Evolutionary conservation across 305 asterid genomes (phyloP), one percentile per base, ranked within the genome.

Genomic region (Fraxinus nigra): DNA sequence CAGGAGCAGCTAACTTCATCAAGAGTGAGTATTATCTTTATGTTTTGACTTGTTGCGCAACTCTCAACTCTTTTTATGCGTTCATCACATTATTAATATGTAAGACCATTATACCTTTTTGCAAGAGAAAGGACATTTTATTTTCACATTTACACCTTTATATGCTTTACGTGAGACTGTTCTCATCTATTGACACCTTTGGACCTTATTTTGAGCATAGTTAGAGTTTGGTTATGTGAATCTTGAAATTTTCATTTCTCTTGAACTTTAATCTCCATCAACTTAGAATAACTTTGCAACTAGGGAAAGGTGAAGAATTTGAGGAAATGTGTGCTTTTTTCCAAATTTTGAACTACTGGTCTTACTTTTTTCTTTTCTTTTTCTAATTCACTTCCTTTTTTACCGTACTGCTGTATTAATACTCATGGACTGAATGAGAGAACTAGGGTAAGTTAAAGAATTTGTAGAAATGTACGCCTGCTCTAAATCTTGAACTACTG

Each of bases 1-100:
- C 98, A 92, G 88, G 99, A 95, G 76, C 98, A 93, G 87, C 97
- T 95, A 63, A 81, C 92, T 72, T 86, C 92, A 13, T 91, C 95
- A 56, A 92, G 92, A 81, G 98, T 96, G 85, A 85, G 93, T 78
- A 61, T 75, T 63, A 22, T 7, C 0, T 6, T 72, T 32, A 33
- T 33, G 11, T 16, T 7, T 70, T 32, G 24, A 30, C 24, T 72
- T 33, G 76, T 37, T 72, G 76, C 76, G 16, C 24, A 72, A 30
- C 43, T 14, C 76, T 32, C 40, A 14, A 22, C 14, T 26, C 33
- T 63, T 63, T 63, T 65, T 26, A 5, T 14, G 75, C 75, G 30
- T 67, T 32, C 75, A 13, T 67, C 75, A 26, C 38, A 28, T 30
- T 35, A 67, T 28, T 11, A 67, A 67, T 30, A 67, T 67, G 46